Evolutionary conservation across 768 basidiomycete genomes (phyloP).

Genomic region (Gyrodon lividus): DNA sequence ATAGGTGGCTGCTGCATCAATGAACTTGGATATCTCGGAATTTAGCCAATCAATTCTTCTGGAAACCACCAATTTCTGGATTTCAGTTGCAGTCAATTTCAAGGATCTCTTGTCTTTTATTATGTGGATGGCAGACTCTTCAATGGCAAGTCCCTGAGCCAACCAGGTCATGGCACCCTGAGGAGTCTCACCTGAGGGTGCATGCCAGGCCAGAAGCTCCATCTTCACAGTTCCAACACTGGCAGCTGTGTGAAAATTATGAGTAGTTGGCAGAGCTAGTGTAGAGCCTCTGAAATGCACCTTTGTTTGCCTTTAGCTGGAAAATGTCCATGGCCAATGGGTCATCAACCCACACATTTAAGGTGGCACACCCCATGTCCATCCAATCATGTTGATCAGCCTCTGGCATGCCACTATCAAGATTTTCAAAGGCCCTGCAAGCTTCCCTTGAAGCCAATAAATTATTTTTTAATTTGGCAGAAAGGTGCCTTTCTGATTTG

Average conservation of each 20-base stretch:
- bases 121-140: background rate
- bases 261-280: no score
- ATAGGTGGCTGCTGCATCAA: background rate
- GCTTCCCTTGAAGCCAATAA: no score
- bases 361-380: background rate
- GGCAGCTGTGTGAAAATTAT: no score
- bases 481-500: background rate
- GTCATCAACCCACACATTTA: background rate
- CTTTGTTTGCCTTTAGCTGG: slow-evolving; percentile 3
- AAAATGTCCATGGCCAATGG: slow-evolving; percentile 2
- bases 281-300: no score
- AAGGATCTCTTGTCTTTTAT: background rate
- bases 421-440: background rate
- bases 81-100: background rate
- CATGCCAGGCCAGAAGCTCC: background rate
- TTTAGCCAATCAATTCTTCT: background rate
- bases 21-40: background rate
- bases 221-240: background rate
- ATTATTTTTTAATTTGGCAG: background rate
- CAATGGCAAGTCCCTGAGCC: background rate
- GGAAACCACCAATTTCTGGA: background rate
- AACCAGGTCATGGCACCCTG: background rate
- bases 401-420: background rate
- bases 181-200: no score
- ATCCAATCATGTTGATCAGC: background rate